Base-by-base conservation (phyloP, 257 asterid species). In the Plantago major region DNA sequence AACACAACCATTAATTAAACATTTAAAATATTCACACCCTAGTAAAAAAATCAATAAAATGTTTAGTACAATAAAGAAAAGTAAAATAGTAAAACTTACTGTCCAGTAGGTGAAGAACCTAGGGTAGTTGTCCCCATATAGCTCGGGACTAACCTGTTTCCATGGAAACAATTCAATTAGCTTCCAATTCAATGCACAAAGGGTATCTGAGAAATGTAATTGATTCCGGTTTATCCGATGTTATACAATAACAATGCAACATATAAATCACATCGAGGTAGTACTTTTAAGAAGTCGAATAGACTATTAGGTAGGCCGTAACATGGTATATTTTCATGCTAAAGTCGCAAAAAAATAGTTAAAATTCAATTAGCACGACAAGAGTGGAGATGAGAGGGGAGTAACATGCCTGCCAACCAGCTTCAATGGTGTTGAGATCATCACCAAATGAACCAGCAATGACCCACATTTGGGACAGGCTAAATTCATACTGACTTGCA, bases 91-190 rank as follows among this genome's bases (percentile, higher is more conserved):
- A 22, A 70, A 42, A 79, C 95, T 81, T 70, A 90, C 97, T 3
- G 97, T 90, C 97, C 97, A 90, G 51, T 90, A 90, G 9, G 97
- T 90, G 82, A 90, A 90, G 73, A 90, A 85, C 75, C 97, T 83
- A 6, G 97, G 93, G 50, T 72, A 74, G 51, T 69, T 83, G 85
- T 90, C 97, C 66, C 97, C 96, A 53, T 90, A 90, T 11, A 90
- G 75, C 87, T 87, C 93, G 57, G 97, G 97, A 42, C 97, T 84
- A 54, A 90, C 95, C 97, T 90, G 88, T 67, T 48, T 37, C n/a
- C 17, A 42, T 46, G 42, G 60, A 58, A 49, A 37, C 22, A 75
- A 54, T 58, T 72, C 43, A 66, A 60, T 71, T 64, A 71, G 67
- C 63, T 60, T 22, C 55, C 42, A 51, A 57, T 33, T 28, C 43